These are phyloP conservation scores for Sugiyamaella smithiae DNA, from an alignment of 805 yeast genomes.

Conservation along the genomic window DNA sequence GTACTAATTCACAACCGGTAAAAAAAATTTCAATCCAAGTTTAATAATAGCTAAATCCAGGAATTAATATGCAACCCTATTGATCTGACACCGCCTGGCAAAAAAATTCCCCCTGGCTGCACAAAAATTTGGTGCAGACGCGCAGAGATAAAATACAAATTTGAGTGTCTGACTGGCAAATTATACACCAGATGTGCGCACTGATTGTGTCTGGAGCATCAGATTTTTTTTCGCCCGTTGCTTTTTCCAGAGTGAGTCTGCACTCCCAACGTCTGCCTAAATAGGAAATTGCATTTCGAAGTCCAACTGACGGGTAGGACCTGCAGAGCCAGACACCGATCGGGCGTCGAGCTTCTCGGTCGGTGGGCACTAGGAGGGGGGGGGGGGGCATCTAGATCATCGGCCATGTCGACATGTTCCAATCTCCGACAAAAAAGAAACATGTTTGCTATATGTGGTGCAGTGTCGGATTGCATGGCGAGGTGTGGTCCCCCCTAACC, in stretches of 20 bases:
- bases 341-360: not conserved
- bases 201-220: not conserved
- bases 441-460: too few species aligned
- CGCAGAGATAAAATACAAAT: not conserved
- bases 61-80: slow-evolving; percentile 1
- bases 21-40: not conserved
- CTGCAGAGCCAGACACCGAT: not conserved
- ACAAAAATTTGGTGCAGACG: not conserved
- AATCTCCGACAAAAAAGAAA: too few species aligned
- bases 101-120: not conserved
- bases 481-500: too few species aligned
- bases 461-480: too few species aligned
- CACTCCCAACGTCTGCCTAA: slow-evolving; percentile 6
- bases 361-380: too few species aligned
- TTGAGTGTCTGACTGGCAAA: not conserved
- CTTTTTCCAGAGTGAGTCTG: slow-evolving; percentile 4
- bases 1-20: not conserved
- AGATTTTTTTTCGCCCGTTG: not conserved
- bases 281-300: not conserved
- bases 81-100: not conserved
- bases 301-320: not conserved
- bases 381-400: too few species aligned
- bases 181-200: not conserved
- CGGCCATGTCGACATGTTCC: too few species aligned
- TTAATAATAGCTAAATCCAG: not conserved